A percentile compares a stretch with the other conserved stretches of the same genome.
These are phyloP conservation scores for Myxozyma nipponensis DNA, from an alignment of 805 yeast genomes.

Conservation along the genomic window DNA sequence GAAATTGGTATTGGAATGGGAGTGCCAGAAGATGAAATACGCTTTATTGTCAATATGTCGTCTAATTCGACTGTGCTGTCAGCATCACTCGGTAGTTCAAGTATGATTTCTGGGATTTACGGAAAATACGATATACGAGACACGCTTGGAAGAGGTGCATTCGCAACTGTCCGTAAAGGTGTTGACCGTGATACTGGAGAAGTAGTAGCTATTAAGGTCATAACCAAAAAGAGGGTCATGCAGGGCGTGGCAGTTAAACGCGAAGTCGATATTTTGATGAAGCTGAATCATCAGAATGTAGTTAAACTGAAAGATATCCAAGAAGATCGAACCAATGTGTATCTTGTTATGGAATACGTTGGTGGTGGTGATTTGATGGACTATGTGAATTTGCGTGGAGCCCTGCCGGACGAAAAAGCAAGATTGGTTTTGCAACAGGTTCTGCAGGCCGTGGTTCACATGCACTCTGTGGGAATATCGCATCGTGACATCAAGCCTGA, in stretches of 20 bases:
- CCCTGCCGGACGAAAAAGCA: conserved; percentile 83
- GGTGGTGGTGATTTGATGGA: conserved; percentile 98
- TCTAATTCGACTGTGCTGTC: neutral
- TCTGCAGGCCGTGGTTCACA: conserved; percentile 76
- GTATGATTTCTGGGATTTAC: conserved; percentile 46
- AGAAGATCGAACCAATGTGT: conserved; percentile 76
- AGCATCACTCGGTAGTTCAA: neutral
- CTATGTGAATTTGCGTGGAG: conserved; percentile 85
- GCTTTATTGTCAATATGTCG: conserved; percentile 47
- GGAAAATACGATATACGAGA: conserved; percentile 74
- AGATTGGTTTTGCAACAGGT: conserved; percentile 83
- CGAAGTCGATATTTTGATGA: conserved; percentile 74
- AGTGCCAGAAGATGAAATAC: conserved; percentile 60
- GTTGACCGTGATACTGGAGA: conserved; percentile 81
- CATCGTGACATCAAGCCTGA: conserved; percentile 97
- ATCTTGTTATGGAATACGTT: conserved; percentile 91
- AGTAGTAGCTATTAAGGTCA: conserved; percentile 86
- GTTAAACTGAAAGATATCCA: conserved; percentile 78
- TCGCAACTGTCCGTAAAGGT: conserved; percentile 91
- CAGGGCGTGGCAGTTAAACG: conserved; percentile 78
- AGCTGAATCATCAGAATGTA: conserved; percentile 66
- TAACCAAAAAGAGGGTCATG: conserved; percentile 71
- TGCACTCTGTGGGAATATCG: conserved; percentile 86
- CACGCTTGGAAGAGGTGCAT: conserved; percentile 96
- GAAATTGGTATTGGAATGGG: conserved; percentile 89